Evolutionary conservation across 768 basidiomycete species (phyloP), one percentile per base, ranked within the genome.

Genomic region (Russula vinacea): DNA sequence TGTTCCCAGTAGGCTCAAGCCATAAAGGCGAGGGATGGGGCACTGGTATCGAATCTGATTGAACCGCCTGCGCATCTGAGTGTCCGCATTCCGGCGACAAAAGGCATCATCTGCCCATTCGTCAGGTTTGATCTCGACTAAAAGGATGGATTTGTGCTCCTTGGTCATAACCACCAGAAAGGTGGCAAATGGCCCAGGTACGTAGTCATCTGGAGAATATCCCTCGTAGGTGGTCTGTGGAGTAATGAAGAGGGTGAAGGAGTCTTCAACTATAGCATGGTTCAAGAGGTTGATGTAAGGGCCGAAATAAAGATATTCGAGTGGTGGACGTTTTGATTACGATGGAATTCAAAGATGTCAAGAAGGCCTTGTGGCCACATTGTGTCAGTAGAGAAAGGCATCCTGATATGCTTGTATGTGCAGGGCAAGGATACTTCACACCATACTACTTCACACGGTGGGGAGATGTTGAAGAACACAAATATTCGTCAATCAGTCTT

Each of bases 1-100:
- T 35, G 59, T 53, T 11, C 51, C 59, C 32, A 60, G 32, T n/a
- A 60, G 29, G 22, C 40, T 53, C 40, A 60, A 47, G 14, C 59
- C 59, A 52, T 53, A 60, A 29, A 60, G 51, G 51, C 22, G 40
- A 53, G 59, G 59, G 10, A 44, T 52, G 6, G 59, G 2, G 35
- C 26, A 60, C 17, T 53, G 1, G n/a, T 4, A 29, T 45, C 33
- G 42, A 29, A 57, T 57, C 44, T 56, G 26, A 19, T 56, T 40
- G 40, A 13, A 56, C 33, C 55, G 26, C 40, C 29, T 26, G 8
- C 40, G 55, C 55, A 56, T 56, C 55, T 32, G 40, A 26, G 55
- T 13, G n/a, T 56, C 55, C n/a, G 26, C 39, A 26, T 17, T 56
- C 39, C n/a, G 55, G 24, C 55, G 40, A 13, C 29, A 13, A 44